Base-by-base conservation (phyloP, 345 rosid species). In the Rhizophora mangle region DNA sequence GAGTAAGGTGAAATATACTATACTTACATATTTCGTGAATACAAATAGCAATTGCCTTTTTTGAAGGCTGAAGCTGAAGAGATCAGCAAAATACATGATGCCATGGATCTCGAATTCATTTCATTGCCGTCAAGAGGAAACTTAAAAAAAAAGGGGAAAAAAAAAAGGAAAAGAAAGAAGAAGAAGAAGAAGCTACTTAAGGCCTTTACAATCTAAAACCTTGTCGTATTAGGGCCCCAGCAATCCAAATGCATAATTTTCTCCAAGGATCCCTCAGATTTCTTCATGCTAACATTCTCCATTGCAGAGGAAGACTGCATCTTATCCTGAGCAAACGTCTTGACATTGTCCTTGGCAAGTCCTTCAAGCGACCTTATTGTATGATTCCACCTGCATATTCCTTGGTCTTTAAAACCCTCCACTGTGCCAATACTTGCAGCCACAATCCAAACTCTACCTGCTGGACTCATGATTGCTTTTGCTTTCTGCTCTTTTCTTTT, bases 321-420 rank as follows among this genome's bases (percentile, higher is more conserved):
- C 0, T 31, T 60, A 20, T 68, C 62, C 32, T 26, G 62, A 51
- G 57, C 49, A 26, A 60, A 62, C 0, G 65, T 43, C 59, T 36
- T 47, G 10, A 68, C 13, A 59, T 49, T 52, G 26, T 49, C 60
- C 62, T 53, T 77, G 58, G 71, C 73, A 9, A 3, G 64, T 37
- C 43, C 70, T n/a, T 79, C 73, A 6, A 64, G 24, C 9, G 76
- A 68, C 55, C 79, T 71, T 6, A 60, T 1, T 13, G 71, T 31
- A 60, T 79, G 32, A 63, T 74, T 79, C 79, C 79, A 74, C 26
- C 82, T 39, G 70, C 78, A 70, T 46, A 70, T 62, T 11, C 82
- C 82, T 32, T 67, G 82, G 31, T 78, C 78, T 58, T 74, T 70
- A 8, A 70, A 8, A 0, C 67, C 58, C 63, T 70, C 82, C 6